phyloP scores from a whole-genome alignment of 495 filamentous ascomycete species.

The Penicilliopsis zonata region DNA sequence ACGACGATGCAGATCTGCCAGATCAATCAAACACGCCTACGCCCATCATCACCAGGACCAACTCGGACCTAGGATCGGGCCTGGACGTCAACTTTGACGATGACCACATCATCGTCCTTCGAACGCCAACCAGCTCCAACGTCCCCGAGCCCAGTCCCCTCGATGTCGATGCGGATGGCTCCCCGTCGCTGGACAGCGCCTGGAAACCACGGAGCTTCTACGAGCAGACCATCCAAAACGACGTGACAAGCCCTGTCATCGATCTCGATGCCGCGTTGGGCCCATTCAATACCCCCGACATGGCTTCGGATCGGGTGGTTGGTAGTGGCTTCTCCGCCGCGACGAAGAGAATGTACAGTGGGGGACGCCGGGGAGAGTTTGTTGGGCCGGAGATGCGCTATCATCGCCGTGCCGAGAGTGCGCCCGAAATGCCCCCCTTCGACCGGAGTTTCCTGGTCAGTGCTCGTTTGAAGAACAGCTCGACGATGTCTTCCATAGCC shows the following conservation, averaged over 20 bases:
- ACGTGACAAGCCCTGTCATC: conserved; percentile 64
- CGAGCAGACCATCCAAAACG: conserved; percentile 37
- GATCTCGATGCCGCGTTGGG: conserved; percentile 94
- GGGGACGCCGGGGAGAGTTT: conserved; percentile 59
- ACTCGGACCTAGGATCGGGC: conserved; percentile 28
- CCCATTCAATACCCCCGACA: conserved; percentile 74
- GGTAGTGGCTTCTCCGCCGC: conserved; percentile 45
- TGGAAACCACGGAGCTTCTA: conserved; percentile 39
- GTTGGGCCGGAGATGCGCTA: conserved; percentile 76
- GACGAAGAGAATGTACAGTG: conserved; percentile 80
- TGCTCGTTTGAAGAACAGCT: conserved; percentile 52
- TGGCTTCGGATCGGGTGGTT: conserved; percentile 28
- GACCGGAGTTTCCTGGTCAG: conserved; percentile 53
- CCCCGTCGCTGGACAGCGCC: conserved; percentile 21
- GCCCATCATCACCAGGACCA: conserved; percentile 28
- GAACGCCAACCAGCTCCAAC: conserved; percentile 28
- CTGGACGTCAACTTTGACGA: conserved; percentile 42
- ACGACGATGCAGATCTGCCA: conserved; percentile 3
- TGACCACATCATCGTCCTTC: conserved; percentile 38
- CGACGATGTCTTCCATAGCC: conserved; percentile 48
- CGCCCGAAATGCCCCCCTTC: conserved; percentile 77
- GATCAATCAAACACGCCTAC: conserved; percentile 26
- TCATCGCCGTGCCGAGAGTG: conserved; percentile 84
- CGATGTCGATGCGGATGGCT: conserved; percentile 13
- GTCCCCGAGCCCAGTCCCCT: conserved; percentile 12